Percentiles rank a stretch among this genome's conserved stretches.
phyloP scores from a whole-genome alignment of 2,329 filamentous ascomycete species.

The Phialemoniopsis sp. region DNA sequence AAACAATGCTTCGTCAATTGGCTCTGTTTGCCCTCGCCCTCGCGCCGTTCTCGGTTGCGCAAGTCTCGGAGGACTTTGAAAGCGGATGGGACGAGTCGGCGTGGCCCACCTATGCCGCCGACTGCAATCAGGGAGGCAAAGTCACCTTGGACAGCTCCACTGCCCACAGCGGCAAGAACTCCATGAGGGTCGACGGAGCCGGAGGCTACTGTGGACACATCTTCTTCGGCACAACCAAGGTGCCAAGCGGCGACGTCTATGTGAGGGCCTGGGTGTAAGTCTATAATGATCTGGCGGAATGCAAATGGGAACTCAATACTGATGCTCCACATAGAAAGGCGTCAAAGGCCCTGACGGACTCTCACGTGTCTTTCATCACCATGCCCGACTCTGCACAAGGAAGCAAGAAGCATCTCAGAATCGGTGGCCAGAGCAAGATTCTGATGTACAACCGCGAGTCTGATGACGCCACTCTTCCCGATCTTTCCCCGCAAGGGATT shows the following conservation, averaged over 20 bases:
- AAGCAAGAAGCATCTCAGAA: constrained; percentile 54
- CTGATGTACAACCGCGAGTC: constrained; percentile 62
- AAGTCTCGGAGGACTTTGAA: constrained; percentile 54
- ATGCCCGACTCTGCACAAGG: constrained; percentile 56
- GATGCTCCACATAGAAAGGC: constrained; percentile 37
- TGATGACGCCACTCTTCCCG: constrained; percentile 58
- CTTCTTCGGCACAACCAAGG: constrained; percentile 54
- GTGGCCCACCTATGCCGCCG: constrained; percentile 55
- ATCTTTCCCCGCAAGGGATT: constrained; percentile 55
- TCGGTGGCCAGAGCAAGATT: constrained; percentile 56
- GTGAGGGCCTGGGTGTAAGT: constrained; percentile 53
- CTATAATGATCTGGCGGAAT: not conserved
- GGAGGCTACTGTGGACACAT: constrained; percentile 55
- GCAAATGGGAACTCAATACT: not conserved
- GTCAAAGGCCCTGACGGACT: constrained; percentile 50
- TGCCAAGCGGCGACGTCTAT: constrained; percentile 54
- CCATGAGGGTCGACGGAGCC: constrained; percentile 45
- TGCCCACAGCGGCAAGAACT: constrained; percentile 53
- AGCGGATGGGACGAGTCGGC: constrained; percentile 50
- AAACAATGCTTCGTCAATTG: constrained; percentile 35
- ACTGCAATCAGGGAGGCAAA: constrained; percentile 54
- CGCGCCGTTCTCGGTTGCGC: constrained; percentile 42
- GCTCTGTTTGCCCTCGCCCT: constrained; percentile 40
- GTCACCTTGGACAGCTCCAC: constrained; percentile 48
- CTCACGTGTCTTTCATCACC: constrained; percentile 60